Evolutionary conservation across 352 stramenopile species (phyloP).

Genomic region (Blastocystis sp.): DNA sequence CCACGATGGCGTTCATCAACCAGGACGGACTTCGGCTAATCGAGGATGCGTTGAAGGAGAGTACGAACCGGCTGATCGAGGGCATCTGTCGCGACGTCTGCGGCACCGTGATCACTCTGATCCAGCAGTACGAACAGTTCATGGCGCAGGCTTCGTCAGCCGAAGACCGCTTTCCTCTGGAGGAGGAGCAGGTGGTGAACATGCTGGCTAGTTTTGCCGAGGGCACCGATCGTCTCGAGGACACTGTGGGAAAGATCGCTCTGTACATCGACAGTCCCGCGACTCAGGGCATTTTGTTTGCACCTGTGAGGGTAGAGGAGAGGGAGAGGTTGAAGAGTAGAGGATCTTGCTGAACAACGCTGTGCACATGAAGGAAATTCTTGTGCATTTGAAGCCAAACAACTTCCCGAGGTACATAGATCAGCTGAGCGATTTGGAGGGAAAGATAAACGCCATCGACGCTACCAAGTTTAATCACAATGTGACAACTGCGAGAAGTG

Average conservation of each 20-base stretch:
- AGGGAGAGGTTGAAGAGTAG: not conserved
- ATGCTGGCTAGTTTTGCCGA: not conserved
- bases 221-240: not conserved
- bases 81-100: not conserved
- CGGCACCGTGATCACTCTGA: not conserved
- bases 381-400: slow-evolving; percentile 41
- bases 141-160: slow-evolving; percentile 3
- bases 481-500: not conserved
- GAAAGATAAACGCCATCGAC: slow-evolving; percentile 8
- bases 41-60: slow-evolving; percentile 6
- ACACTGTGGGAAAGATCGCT: slow-evolving; percentile 33
- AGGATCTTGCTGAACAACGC: slow-evolving; percentile 13
- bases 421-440: slow-evolving; percentile 13
- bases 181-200: slow-evolving; percentile 24
- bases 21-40: not conserved
- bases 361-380: slow-evolving; percentile 41
- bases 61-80: slow-evolving; percentile 12
- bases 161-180: slow-evolving; percentile 4
- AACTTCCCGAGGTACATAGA: slow-evolving; percentile 53
- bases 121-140: slow-evolving; percentile 38
- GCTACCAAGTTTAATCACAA: slow-evolving; percentile 39
- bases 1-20: slow-evolving; percentile 10
- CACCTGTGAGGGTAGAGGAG: slow-evolving; percentile 7
- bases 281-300: slow-evolving; percentile 49
- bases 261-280: slow-evolving; percentile 52